Evolutionary conservation across 148 eudicot genomes (phyloP).

Genomic region (Chenopodium suecicum): DNA sequence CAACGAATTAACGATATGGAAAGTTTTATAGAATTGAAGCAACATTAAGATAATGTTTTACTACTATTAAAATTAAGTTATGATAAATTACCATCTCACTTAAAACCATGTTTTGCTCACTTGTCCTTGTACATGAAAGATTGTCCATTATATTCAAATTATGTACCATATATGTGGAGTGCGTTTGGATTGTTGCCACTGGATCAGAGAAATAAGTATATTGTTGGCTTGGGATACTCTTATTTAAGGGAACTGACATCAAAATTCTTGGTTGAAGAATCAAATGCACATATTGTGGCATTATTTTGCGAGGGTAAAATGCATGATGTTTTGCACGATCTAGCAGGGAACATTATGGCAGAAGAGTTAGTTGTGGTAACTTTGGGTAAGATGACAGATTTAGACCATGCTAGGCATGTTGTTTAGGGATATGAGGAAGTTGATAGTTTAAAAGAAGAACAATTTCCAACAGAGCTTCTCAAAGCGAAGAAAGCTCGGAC

Average conservation of each 20-base stretch:
- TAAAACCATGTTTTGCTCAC: conserved; percentile 25
- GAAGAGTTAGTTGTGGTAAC: conserved; percentile 34
- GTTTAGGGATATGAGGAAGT: conserved; percentile 15
- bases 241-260: conserved; percentile 26
- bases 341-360: conserved; percentile 37
- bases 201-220: not conserved
- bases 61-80: conserved; percentile 20
- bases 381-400: not conserved
- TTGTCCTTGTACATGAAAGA: not conserved
- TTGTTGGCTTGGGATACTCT: not conserved
- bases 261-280: conserved; percentile 39
- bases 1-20: conserved; percentile 1
- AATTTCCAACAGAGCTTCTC: conserved; percentile 13
- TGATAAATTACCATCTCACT: conserved; percentile 26
- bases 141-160: not conserved
- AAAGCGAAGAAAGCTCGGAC: conserved; percentile 24
- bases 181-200: conserved; percentile 21
- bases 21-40: not conserved
- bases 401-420: conserved; percentile 29
- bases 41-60: conserved; percentile 13
- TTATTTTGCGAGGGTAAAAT: not conserved
- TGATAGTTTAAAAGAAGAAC: not conserved
- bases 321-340: conserved; percentile 48
- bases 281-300: not conserved
- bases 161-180: no score